Conservation (phyloP, 2,329 filamentous ascomycete species). For the Dothideomycetes sp. region DNA sequence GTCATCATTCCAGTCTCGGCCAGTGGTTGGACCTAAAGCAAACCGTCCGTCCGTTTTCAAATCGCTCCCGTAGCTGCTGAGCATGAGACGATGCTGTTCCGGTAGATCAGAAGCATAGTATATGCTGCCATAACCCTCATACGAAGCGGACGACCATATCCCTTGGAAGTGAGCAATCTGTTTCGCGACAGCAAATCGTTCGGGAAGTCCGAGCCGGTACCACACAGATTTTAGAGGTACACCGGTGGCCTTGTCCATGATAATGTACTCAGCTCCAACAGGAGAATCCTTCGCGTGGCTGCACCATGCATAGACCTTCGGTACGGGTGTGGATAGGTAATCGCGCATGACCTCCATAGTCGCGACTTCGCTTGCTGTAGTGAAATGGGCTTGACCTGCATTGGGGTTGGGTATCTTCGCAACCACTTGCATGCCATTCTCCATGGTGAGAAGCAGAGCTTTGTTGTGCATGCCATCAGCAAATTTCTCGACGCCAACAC, state of each 20-base stretch:
- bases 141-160: constrained; percentile 15
- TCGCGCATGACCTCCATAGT: constrained; percentile 26
- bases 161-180: constrained; percentile 17
- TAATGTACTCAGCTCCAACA: constrained; percentile 24
- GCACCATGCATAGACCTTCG: constrained; percentile 23
- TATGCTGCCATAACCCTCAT: constrained; percentile 21
- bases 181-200: constrained; percentile 18
- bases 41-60: constrained; percentile 17
- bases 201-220: constrained; percentile 16
- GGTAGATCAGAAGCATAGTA: background rate
- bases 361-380: constrained; percentile 27
- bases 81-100: background rate
- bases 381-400: constrained; percentile 22
- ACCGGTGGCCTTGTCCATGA: constrained; percentile 24
- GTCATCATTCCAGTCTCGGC: constrained; percentile 21
- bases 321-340: constrained; percentile 23
- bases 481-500: constrained; percentile 18
- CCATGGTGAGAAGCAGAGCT: constrained; percentile 23
- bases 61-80: background rate
- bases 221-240: constrained; percentile 23
- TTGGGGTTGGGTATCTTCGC: constrained; percentile 28
- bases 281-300: constrained; percentile 17
- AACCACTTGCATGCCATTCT: constrained; percentile 22
- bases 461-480: constrained; percentile 26
- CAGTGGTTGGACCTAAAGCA: constrained; percentile 26